phyloP scores from a whole-genome alignment of 2,329 filamentous ascomycete genomes.

The Talaromyces atroroseus region DNA sequence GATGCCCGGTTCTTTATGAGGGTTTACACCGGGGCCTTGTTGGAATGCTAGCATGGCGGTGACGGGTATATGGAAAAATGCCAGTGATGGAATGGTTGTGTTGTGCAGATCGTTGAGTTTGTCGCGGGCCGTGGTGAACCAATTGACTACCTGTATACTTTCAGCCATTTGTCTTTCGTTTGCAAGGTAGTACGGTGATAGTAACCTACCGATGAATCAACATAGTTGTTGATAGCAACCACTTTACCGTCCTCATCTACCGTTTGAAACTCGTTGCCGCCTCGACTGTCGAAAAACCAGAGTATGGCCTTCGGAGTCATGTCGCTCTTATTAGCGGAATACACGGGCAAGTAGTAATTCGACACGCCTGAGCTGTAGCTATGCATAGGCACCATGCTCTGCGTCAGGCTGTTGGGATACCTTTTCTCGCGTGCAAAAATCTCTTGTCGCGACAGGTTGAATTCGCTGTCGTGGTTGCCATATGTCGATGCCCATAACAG shows the following conservation, averaged over 20 bases:
- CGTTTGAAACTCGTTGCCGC: constrained; percentile 48
- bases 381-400: constrained; percentile 34
- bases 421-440: constrained; percentile 39
- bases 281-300: constrained; percentile 68
- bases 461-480: constrained; percentile 63
- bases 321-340: constrained; percentile 38
- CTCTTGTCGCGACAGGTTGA: constrained; percentile 49
- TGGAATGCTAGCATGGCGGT: constrained; percentile 41
- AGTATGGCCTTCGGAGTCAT: constrained; percentile 46
- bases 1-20: constrained; percentile 42
- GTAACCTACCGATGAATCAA: constrained; percentile 32
- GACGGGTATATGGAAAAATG: constrained; percentile 52
- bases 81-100: constrained; percentile 28
- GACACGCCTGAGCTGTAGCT: constrained; percentile 39
- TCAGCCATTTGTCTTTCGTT: not conserved
- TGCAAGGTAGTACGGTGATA: not conserved
- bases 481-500: constrained; percentile 64
- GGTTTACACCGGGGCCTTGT: constrained; percentile 35
- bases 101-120: constrained; percentile 26
- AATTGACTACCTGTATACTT: constrained; percentile 30
- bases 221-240: constrained; percentile 31
- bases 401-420: constrained; percentile 36
- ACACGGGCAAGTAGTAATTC: constrained; percentile 53
- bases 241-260: not conserved
- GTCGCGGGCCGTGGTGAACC: constrained; percentile 38